A percentile compares a stretch with the other conserved stretches of the same genome.
phyloP scores from a whole-genome alignment of 805 yeast species.

The Isabelozyma heimii region DNA sequence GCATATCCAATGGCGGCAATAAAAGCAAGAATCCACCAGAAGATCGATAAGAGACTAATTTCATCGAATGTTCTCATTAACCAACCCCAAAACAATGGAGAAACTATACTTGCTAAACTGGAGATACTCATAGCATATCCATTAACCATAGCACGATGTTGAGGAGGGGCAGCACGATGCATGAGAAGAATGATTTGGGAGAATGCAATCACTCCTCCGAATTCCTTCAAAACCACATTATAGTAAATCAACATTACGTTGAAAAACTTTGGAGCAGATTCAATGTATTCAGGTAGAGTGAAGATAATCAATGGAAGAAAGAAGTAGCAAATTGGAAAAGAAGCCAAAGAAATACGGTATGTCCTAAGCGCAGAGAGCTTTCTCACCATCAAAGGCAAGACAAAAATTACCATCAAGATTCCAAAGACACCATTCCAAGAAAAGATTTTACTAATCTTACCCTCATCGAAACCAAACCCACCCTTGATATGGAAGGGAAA shows the following conservation, averaged over 20 bases:
- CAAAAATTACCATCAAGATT: constrained; percentile 45
- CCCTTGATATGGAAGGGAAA: constrained; percentile 52
- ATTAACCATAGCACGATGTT: constrained; percentile 57
- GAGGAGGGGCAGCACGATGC: constrained; percentile 52
- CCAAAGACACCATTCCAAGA: constrained; percentile 55
- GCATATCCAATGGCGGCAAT: no score
- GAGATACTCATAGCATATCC: constrained; percentile 53
- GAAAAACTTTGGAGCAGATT: not conserved
- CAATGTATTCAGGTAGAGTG: constrained; percentile 28
- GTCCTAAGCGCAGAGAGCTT: constrained; percentile 43
- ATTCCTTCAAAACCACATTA: not conserved
- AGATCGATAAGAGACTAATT: no score
- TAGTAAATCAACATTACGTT: not conserved
- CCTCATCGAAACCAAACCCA: constrained; percentile 49
- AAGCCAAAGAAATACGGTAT: constrained; percentile 36
- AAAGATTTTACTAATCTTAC: constrained; percentile 48
- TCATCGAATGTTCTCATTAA: constrained; percentile 29
- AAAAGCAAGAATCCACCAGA: no score
- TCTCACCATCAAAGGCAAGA: constrained; percentile 53
- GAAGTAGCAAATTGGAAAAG: constrained; percentile 46
- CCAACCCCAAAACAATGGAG: constrained; percentile 57
- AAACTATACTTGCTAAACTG: constrained; percentile 55
- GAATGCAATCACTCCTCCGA: constrained; percentile 37
- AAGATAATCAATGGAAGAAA: constrained; percentile 49
- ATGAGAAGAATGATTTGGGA: constrained; percentile 54